Evolutionary conservation across 495 filamentous ascomycete species (phyloP), one percentile per base, ranked within the genome.

Genomic region (Hypomontagnella submonticulosa): DNA sequence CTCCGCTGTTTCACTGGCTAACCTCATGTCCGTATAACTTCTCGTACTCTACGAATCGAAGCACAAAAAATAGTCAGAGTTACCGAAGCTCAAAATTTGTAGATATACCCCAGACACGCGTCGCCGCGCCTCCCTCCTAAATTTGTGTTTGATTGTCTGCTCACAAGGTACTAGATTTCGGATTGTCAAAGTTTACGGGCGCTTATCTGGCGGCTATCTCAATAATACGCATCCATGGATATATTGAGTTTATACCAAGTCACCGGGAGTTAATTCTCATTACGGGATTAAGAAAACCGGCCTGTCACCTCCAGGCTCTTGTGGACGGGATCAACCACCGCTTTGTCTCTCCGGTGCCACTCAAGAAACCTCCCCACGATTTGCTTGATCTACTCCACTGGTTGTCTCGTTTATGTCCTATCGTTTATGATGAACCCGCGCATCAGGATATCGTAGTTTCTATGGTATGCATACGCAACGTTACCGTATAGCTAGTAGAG

Each of bases 381-480:
- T 53, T 63, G 18, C 42, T 63, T 52, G 20, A 46, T 33, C 43
- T 33, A 69, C 65, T 63, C 59, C 65, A 60, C 32, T 69, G 55
- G 60, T 2, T 36, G 55, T 69, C 55, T 69, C 42, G 49, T 46
- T 50, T 34, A 55, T 51, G 13, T 36, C 18, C 0, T 52, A 60
- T 56, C 49, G 9, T 13, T 43, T 63, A 15, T 59, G 42, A 34
- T 55, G 44, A 46, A 7, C 37, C 27, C 44, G 41, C 55, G 23
- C 50, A 51, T 54, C 49, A 37, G 54, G 33, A 40, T 18, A 54
- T 44, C 53, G 58, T 41, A 47, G 51, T 47, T 44, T 67, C 41
- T 44, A 53, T 53, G 18, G 47, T 54, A 54, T 58, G 43, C 23
- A 27, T 69, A 63, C 59, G 66, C 66, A 69, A 69, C 66, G 66